Base-by-base conservation (phyloP, 176 grass and related monocot species). In the Rhipidocladum racemiflorum region DNA sequence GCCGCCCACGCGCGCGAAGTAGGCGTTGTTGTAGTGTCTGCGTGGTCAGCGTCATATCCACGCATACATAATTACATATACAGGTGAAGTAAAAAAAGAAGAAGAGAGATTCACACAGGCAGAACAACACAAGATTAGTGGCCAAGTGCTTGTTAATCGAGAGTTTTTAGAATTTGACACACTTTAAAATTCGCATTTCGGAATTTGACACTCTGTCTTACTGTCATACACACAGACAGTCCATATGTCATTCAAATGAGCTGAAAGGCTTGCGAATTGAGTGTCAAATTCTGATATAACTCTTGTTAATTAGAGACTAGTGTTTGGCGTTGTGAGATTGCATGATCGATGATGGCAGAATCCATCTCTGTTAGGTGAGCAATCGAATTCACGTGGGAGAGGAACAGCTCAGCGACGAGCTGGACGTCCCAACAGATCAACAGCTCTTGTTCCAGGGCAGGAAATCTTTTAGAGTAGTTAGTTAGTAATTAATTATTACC, bases 21-120 rank as follows among this genome's bases (percentile, higher is more conserved):
- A 92, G n/a, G 93, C 87, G 81, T 92, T 95, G 81, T 85, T 92
- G 93, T 86, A 74, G 82, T 92, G 85, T 75, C 93, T 92, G 71
- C 51, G 79, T 0, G 14, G 25, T 12, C 55, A 25, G n/a, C n/a
- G 12, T 24, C 55, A 13, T 12, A 24, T 11, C 0, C 21, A 11
- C 0, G 9, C 53, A 25, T 27, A 60, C 56, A 27, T 57, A 1
- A 59, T 24, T 57, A 4, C 55, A 59, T 59, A 59, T 59, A 12
- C 56, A 60, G 23, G 8, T 11, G 21, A 23, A 56, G 35, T 36
- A 36, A 36, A 36, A 36, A 36, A 36, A 36, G 6, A 36, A 34
- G 2, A 30, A 34, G 9, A 20, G 3, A 55, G 7, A 55, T 55
- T n/a, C 51, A n/a, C 20, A 9, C 2, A 50, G 51, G 21, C 51